Conservation (phyloP, 2,329 filamentous ascomycete species). For the Pestalotiopsis sp. region DNA sequence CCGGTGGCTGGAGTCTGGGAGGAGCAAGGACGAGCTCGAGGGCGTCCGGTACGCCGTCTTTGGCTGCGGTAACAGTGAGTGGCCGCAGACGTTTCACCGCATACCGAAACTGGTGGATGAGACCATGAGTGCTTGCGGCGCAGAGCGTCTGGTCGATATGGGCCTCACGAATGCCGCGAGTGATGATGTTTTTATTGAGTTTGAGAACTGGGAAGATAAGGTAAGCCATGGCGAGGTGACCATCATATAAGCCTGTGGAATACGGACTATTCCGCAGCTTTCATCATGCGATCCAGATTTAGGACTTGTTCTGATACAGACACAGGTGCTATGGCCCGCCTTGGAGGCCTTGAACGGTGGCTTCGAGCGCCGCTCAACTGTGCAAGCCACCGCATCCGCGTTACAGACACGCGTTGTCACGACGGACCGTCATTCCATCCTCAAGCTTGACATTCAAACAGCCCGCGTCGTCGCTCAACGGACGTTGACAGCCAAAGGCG, state of each 20-base stretch:
- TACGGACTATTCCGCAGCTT: not conserved
- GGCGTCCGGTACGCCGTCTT: conserved; percentile 69
- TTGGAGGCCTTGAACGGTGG: not conserved
- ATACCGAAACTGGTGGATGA: conserved; percentile 56
- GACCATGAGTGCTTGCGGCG: conserved; percentile 48
- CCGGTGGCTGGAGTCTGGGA: conserved; percentile 61
- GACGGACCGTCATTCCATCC: conserved; percentile 44
- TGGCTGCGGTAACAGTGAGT: conserved; percentile 61
- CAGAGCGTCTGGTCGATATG: conserved; percentile 44
- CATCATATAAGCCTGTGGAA: not conserved
- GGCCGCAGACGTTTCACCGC: conserved; percentile 54
- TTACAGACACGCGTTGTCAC: not conserved
- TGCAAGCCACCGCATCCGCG: conserved; percentile 25
- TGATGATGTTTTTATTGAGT: conserved; percentile 58
- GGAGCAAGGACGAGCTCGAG: conserved; percentile 47
- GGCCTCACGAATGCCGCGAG: conserved; percentile 54
- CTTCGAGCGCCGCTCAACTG: conserved; percentile 42
- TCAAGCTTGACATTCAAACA: conserved; percentile 62
- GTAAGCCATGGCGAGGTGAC: conserved; percentile 10
- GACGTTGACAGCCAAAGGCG: conserved; percentile 50
- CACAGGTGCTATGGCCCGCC: not conserved
- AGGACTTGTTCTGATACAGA: not conserved
- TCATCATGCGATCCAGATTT: not conserved
- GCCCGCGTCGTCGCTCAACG: conserved; percentile 58
- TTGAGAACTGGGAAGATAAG: conserved; percentile 60